Evolutionary conservation across 176 grass and related monocot genomes (phyloP).

Genomic region (Ananas comosus): DNA sequence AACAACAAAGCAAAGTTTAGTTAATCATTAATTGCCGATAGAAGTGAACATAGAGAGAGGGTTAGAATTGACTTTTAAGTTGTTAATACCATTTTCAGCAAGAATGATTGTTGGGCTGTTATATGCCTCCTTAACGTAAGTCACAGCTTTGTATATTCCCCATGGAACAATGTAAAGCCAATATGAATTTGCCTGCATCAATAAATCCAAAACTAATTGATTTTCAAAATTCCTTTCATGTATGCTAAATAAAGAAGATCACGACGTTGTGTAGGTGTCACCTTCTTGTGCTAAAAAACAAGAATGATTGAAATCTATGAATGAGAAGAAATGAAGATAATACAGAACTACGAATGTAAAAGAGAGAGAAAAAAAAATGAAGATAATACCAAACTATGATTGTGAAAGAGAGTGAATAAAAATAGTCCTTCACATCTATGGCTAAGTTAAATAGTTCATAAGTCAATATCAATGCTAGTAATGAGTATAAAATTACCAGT

Average conservation of each 20-base stretch:
- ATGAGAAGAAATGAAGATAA: no score
- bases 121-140: constrained; percentile 68
- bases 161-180: constrained; percentile 87
- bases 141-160: constrained; percentile 83
- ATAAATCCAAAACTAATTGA: not conserved
- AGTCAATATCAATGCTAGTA: not conserved
- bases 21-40: not conserved
- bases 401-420: not conserved
- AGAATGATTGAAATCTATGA: no score
- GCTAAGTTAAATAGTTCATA: not conserved
- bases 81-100: constrained; percentile 58
- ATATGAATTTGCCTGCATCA: constrained; percentile 42
- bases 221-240: not conserved
- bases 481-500: constrained; percentile 20
- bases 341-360: no score
- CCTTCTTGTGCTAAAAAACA: no score
- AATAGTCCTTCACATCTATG: not conserved
- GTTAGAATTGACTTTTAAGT: not conserved
- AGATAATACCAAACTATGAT: no score
- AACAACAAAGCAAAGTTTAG: not conserved
- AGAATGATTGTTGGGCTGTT: constrained; percentile 54
- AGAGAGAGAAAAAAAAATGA: no score
- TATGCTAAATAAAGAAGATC: not conserved
- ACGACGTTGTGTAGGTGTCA: not conserved
- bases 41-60: not conserved